Conservation (phyloP, 176 grass and related monocot species). For the Typha latifolia region DNA sequence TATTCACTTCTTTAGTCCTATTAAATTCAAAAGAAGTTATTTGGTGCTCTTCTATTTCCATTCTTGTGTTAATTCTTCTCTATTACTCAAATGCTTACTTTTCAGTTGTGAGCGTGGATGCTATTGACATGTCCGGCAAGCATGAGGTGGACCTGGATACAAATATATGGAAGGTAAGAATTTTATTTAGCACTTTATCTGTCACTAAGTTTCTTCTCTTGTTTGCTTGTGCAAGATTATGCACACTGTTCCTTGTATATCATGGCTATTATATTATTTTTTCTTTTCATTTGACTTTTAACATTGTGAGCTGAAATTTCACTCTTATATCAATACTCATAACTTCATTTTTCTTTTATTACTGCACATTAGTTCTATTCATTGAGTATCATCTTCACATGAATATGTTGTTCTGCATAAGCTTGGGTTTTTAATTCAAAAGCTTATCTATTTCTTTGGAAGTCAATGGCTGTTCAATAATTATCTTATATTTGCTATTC, state of each 20-base stretch:
- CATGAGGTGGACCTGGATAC: conserved; percentile 99
- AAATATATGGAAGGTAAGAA: conserved; percentile 95
- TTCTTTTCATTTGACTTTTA: too few relatives aligned
- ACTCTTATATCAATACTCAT: too few relatives aligned
- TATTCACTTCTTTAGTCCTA: conserved; percentile 4
- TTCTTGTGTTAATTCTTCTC: background rate
- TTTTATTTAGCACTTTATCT: background rate
- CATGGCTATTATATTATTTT: too few relatives aligned
- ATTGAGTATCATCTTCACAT: too few relatives aligned
- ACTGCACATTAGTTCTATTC: too few relatives aligned
- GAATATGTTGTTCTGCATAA: conserved; percentile 9
- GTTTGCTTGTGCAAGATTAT: background rate
- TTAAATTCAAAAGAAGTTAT: background rate
- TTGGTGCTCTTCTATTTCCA: background rate
- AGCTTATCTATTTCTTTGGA: background rate
- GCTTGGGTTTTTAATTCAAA: background rate
- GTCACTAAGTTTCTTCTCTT: background rate
- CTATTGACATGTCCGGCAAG: conserved; percentile 97
- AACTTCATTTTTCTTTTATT: too few relatives aligned
- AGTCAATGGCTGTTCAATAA: background rate
- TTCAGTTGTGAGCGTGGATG: conserved; percentile 90
- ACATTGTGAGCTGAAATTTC: too few relatives aligned
- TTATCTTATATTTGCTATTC: background rate
- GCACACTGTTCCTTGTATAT: background rate
- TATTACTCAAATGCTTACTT: conserved; percentile 6